These are phyloP conservation scores for Scytalidium lignicola DNA, from an alignment of 2,329 filamentous ascomycete species.

Conservation along the genomic window DNA sequence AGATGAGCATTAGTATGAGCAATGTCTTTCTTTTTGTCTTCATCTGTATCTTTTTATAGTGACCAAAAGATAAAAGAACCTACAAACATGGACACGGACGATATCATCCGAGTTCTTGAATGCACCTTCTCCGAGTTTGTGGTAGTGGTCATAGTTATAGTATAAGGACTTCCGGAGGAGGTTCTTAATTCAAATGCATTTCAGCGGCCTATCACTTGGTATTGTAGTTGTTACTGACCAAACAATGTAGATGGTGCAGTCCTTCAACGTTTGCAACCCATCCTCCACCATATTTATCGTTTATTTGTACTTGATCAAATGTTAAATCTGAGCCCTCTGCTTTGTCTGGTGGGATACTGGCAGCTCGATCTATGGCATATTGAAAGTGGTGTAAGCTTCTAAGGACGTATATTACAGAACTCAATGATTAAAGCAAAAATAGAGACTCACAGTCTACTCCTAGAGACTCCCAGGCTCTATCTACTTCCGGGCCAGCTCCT, in stretches of 20 bases:
- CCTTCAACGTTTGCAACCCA: constrained; percentile 44
- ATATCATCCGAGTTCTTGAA: constrained; percentile 46
- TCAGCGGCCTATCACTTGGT: no score
- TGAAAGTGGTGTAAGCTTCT: not conserved
- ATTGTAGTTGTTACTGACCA: constrained; percentile 25
- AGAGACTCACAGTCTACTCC: constrained; percentile 42
- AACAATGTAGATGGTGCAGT: constrained; percentile 44
- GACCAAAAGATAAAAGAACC: constrained; percentile 16
- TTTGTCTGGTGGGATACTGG: constrained; percentile 35
- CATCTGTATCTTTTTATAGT: no score
- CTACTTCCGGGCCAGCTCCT: constrained; percentile 41
- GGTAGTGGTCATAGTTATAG: constrained; percentile 50
- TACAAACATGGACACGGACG: constrained; percentile 44
- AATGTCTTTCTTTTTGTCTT: no score
- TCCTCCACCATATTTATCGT: constrained; percentile 45
- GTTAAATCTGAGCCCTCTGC: constrained; percentile 37
- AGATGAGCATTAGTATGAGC: not conserved
- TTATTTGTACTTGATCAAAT: constrained; percentile 45
- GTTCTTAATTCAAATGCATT: no score
- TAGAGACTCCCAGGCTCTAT: constrained; percentile 46
- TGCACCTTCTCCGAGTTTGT: constrained; percentile 35
- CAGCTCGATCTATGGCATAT: constrained; percentile 28
- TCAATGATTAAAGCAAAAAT: no score
- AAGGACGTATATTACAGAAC: not conserved
- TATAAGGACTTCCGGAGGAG: constrained; percentile 46